These are phyloP conservation scores for Vanrija humicola DNA, from an alignment of 1,284 basidiomycete species.

Conservation along the genomic window DNA sequence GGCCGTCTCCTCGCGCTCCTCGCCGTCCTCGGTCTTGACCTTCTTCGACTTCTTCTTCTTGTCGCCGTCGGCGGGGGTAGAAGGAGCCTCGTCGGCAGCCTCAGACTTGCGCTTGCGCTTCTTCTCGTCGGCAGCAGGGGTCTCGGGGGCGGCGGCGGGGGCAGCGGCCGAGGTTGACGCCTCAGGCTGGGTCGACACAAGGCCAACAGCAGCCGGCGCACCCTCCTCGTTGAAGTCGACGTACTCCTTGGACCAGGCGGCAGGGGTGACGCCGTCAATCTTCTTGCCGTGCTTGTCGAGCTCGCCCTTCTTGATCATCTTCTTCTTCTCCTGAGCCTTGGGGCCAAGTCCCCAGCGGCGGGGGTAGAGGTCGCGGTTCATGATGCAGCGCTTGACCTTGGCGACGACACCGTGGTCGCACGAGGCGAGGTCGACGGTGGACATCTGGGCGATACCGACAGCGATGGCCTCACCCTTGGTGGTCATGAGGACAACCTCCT, in stretches of 20 bases:
- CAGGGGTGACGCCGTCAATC: conserved; percentile 83
- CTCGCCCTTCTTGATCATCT: conserved; percentile 92
- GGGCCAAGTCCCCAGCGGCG: conserved; percentile 97
- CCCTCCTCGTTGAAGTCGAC: conserved; percentile 70
- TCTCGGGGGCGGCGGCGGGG: conserved; percentile 47
- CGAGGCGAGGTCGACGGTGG: conserved; percentile 94
- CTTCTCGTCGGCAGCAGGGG: conserved; percentile 49
- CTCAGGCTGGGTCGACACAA: conserved; percentile 41
- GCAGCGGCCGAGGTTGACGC: conserved; percentile 26
- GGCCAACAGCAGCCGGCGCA: conserved; percentile 29
- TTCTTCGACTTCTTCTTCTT: conserved; percentile 61
- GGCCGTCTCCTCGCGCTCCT: conserved; percentile 50
- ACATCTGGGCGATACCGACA: conserved; percentile 96
- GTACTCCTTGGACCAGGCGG: conserved; percentile 87
- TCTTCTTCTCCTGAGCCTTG: conserved; percentile 96
- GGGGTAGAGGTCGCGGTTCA: conserved; percentile 98
- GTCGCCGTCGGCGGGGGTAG: conserved; percentile 49
- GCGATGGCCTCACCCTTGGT: conserved; percentile 99
- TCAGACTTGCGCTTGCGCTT: conserved; percentile 53
- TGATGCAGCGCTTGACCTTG: conserved; percentile 99
- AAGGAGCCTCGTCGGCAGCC: conserved; percentile 49
- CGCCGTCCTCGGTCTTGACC: conserved; percentile 49
- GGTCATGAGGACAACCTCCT: conserved; percentile 99
- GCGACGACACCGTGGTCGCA: conserved; percentile 99
- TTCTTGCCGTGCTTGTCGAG: conserved; percentile 94